A percentile compares a stretch with the other conserved stretches of the same genome.
phyloP scores from a whole-genome alignment of 345 rosid genomes.

The Firmiana major region DNA sequence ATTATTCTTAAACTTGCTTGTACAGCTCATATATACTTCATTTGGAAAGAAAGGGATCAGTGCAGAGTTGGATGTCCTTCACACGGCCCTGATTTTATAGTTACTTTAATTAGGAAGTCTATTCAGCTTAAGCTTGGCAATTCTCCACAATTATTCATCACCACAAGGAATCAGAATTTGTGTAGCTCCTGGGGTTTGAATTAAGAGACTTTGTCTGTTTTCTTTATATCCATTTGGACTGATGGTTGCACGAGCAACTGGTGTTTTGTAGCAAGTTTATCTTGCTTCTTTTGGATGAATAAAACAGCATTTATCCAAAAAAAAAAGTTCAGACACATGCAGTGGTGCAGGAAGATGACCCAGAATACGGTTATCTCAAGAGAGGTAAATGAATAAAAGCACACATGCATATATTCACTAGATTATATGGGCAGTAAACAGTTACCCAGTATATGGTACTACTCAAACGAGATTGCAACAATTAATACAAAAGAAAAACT shows the following conservation, averaged over 20 bases:
- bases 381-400: neutral
- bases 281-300: neutral
- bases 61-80: neutral
- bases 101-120: neutral
- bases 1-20: neutral
- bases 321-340: neutral
- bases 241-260: neutral
- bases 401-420: neutral
- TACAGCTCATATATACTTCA: neutral
- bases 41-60: neutral
- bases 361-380: neutral
- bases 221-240: neutral
- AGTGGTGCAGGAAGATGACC: neutral
- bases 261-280: neutral
- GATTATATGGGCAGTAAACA: neutral
- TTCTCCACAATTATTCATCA: neutral
- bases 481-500: conserved; percentile 19
- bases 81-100: neutral
- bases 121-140: neutral
- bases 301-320: neutral
- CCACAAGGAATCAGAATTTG: neutral
- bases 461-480: conserved; percentile 8
- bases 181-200: neutral
- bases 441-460: neutral
- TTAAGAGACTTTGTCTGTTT: neutral